phyloP scores from a whole-genome alignment of 2,329 filamentous ascomycete genomes.

The Shiraia sp. region DNA sequence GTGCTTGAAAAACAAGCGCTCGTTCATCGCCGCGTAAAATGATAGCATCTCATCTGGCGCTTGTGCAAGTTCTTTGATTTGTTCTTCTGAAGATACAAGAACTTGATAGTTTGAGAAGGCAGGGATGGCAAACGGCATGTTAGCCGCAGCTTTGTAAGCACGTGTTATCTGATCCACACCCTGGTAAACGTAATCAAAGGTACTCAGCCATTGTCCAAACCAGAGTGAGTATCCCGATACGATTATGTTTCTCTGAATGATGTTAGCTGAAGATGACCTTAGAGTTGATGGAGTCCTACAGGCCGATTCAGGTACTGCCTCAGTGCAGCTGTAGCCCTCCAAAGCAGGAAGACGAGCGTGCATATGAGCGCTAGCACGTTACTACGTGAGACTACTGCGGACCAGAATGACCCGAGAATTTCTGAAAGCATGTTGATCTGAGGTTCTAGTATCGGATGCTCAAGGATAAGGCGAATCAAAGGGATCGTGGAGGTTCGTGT shows the following conservation, averaged over 20 bases:
- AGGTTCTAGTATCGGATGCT: background rate
- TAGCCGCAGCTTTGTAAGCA: background rate
- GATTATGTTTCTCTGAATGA: background rate
- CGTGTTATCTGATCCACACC: background rate
- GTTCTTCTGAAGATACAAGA: background rate
- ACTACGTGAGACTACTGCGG: background rate
- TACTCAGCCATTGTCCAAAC: background rate
- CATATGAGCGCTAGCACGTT: background rate
- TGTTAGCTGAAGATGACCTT: background rate
- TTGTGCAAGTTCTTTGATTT: background rate
- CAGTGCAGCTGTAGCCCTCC: background rate
- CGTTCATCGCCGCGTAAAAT: background rate
- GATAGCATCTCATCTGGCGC: background rate
- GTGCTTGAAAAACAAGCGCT: background rate
- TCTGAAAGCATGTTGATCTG: background rate
- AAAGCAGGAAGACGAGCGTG: background rate
- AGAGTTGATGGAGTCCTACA: background rate
- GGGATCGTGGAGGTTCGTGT: too few species aligned
- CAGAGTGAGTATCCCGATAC: background rate
- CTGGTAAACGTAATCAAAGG: background rate
- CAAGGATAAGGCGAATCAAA: too few species aligned
- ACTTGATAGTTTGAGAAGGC: background rate
- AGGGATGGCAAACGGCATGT: background rate
- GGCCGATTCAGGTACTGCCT: background rate
- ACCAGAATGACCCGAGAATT: background rate